A percentile compares a stretch with the other conserved stretches of the same genome.
Evolutionary conservation across 495 filamentous ascomycete species (phyloP).

Genomic region (Neurospora sp.): DNA sequence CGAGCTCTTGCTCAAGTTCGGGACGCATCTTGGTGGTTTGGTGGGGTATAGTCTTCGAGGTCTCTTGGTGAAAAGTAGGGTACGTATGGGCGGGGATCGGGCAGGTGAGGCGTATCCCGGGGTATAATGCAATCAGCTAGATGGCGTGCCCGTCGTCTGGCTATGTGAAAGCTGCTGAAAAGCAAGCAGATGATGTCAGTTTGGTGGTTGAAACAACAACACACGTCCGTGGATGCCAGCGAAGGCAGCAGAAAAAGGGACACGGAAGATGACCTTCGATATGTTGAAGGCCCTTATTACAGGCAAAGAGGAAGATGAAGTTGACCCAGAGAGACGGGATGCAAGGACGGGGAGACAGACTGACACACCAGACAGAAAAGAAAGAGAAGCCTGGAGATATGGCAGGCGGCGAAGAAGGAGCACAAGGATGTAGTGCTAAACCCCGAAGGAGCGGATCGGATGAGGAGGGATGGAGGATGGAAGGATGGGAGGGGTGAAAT

Average conservation of each 20-base stretch:
- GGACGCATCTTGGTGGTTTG: constrained; percentile 65
- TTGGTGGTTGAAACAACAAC: background rate
- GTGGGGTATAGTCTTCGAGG: background rate
- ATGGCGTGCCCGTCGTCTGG: background rate
- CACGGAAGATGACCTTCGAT: background rate
- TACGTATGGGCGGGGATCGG: background rate
- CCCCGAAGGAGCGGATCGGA: background rate
- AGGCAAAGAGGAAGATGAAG: background rate
- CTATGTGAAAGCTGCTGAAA: background rate
- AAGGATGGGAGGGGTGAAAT: background rate
- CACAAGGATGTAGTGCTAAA: background rate
- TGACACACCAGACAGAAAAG: background rate
- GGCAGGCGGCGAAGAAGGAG: background rate
- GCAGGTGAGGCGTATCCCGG: background rate
- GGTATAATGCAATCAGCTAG: background rate
- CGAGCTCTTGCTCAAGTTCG: constrained; percentile 96
- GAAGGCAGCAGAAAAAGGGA: background rate
- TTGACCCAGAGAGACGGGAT: background rate
- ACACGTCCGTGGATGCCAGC: background rate
- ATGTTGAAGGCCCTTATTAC: background rate
- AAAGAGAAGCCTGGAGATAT: background rate
- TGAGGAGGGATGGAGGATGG: background rate
- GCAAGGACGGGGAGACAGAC: background rate
- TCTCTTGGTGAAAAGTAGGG: background rate
- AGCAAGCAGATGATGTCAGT: background rate